A percentile compares a stretch with the other conserved stretches of the same genome.
Evolutionary conservation across 345 rosid species (phyloP).

Genomic region (Arabidopsis suecica): DNA sequence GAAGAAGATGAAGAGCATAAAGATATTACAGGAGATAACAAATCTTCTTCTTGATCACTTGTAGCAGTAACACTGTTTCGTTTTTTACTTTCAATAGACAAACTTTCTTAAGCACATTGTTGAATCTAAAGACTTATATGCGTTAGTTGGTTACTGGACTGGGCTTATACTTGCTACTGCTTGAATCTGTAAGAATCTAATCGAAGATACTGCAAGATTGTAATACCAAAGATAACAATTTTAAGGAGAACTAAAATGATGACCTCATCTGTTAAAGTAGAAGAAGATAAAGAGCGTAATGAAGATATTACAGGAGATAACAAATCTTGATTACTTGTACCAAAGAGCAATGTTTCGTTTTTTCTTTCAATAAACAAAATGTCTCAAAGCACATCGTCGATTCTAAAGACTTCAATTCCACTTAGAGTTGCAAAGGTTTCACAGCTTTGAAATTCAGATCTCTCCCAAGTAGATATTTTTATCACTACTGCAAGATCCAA

Average conservation of each 20-base stretch:
- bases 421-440: conserved; percentile 11
- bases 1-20: conserved; percentile 31
- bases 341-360: conserved; percentile 23
- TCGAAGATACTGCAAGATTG: no score
- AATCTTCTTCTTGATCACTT: conserved; percentile 29
- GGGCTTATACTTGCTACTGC: no score
- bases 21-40: conserved; percentile 35
- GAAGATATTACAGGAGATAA: conserved; percentile 25
- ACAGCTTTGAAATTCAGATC: conserved; percentile 55
- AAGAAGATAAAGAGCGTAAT: conserved; percentile 23
- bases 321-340: conserved; percentile 32
- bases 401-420: conserved; percentile 32
- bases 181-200: no score
- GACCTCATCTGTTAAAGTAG: conserved; percentile 53
- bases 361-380: conserved; percentile 30
- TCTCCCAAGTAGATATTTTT: conserved; percentile 93
- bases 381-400: conserved; percentile 26
- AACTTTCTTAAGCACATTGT: conserved; percentile 33
- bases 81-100: conserved; percentile 25
- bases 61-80: conserved; percentile 28
- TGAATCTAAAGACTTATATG: conserved; percentile 30
- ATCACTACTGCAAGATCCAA: conserved; percentile 96
- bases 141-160: no score
- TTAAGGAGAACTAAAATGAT: no score
- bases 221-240: no score